Base-by-base conservation (phyloP, 1,284 basidiomycete species). In the Sanghuangporus weigelae region DNA sequence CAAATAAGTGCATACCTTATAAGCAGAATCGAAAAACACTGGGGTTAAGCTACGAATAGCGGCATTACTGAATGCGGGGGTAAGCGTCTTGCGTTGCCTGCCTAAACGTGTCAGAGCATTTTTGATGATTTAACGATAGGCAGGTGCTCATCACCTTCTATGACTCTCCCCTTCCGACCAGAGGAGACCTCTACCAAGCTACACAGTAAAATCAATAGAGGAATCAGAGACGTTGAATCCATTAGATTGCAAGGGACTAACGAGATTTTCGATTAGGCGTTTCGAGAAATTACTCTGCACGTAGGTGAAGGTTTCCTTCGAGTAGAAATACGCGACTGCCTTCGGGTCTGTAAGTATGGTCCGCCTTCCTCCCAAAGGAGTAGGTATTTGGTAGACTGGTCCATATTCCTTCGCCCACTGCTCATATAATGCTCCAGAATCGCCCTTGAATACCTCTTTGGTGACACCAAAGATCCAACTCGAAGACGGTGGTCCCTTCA, bases 91-190 rank as follows among this genome's bases (percentile, higher is more conserved):
- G 65, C 79, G 71, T 66, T 81, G 79, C 61, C 79, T 79, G 61
- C 46, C 26, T 4, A 31, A 49, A 14, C 46, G 26, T n/a, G 10
- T 54, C 40, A 44, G 36, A 19, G 12, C 7, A 5, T 31, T 31
- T 31, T 16, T 14, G 11, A 7, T 11, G 19, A 19, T 16, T 16
- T 10, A n/a, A 55, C 7, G 16, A 11, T 12, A 31, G 12, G 1
- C 23, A 3, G 19, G 23, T 26, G 26, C 12, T 5, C 62, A 64
- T 23, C 36, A 74, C 69, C 69, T 73, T 63, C 77, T 76, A 67
- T 84, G 83, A 67, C 73, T 77, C 26, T 84, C 81, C 0, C 81
- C 82, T 69, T 84, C 82, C 1, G 82, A 77, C 76, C 76, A 80
- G 2, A 83, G 66, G 39, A 84, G 67, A 2, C 80, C 79, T 10